Conservation (phyloP, 805 yeast genomes). For the Kluyveromyces lactis region DNA sequence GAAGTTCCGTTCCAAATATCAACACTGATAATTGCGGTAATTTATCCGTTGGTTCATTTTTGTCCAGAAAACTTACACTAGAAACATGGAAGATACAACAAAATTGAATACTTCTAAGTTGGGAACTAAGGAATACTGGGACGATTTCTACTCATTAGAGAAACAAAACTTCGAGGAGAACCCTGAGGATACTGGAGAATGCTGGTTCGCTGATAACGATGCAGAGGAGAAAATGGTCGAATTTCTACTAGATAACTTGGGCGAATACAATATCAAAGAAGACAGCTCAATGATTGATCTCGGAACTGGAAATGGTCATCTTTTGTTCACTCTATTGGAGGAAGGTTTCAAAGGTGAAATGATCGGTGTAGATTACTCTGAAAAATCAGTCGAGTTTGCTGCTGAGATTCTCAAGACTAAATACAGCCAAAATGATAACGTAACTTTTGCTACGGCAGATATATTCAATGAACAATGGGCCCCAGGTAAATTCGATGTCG, state of each 20-base stretch:
- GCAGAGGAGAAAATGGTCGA: constrained; percentile 83
- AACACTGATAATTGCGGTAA: no score
- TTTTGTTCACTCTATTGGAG: constrained; percentile 59
- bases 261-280: constrained; percentile 26
- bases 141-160: constrained; percentile 72
- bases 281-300: constrained; percentile 54
- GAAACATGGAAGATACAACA: constrained; percentile 35
- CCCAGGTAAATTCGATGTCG: constrained; percentile 51
- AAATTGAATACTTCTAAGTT: constrained; percentile 67
- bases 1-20: no score
- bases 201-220: constrained; percentile 94
- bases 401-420: constrained; percentile 41
- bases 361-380: constrained; percentile 82
- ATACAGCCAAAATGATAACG: constrained; percentile 27
- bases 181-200: constrained; percentile 83
- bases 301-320: constrained; percentile 96
- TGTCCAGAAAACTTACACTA: no score
- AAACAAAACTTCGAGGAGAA: constrained; percentile 62
- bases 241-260: constrained; percentile 49
- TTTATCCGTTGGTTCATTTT: no score
- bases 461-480: constrained; percentile 40
- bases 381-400: constrained; percentile 73
- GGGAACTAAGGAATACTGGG: constrained; percentile 91
- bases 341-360: constrained; percentile 53
- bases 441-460: constrained; percentile 60